A percentile compares a stretch with the other conserved stretches of the same genome.
These are phyloP conservation scores for Cicer judaicum DNA, from an alignment of 306 rosid genomes.

Conservation along the genomic window DNA sequence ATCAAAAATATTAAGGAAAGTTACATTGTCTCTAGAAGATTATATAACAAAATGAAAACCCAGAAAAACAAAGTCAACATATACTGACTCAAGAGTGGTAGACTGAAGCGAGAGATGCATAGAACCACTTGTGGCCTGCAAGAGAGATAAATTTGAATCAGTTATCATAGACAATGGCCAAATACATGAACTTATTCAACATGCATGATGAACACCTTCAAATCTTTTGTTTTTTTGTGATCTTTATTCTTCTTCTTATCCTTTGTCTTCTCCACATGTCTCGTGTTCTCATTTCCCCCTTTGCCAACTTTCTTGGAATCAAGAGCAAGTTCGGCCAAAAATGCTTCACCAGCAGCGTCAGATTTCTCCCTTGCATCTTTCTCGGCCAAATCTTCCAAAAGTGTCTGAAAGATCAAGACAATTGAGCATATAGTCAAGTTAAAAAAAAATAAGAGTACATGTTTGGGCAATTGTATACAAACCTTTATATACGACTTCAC, in stretches of 20 bases:
- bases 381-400: constrained; percentile 93
- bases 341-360: constrained; percentile 93
- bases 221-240: constrained; percentile 73
- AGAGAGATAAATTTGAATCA: constrained; percentile 44
- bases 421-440: constrained; percentile 33
- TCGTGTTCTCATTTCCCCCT: constrained; percentile 74
- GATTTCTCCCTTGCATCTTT: constrained; percentile 93
- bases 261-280: constrained; percentile 74
- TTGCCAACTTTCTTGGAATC: constrained; percentile 76
- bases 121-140: constrained; percentile 62
- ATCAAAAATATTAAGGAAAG: constrained; percentile 38
- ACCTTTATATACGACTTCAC: constrained; percentile 90
- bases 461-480: constrained; percentile 53
- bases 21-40: constrained; percentile 26
- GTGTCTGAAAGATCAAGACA: constrained; percentile 59
- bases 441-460: constrained; percentile 34
- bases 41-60: background rate
- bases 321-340: constrained; percentile 94
- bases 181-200: constrained; percentile 44
- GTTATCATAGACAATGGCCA: constrained; percentile 39
- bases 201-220: constrained; percentile 64
- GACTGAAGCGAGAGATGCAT: constrained; percentile 53
- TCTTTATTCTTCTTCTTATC: constrained; percentile 93
- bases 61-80: constrained; percentile 44
- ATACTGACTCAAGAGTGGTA: constrained; percentile 57